Conservation (phyloP, 345 rosid genomes). For the Citrus cavaleriei region DNA sequence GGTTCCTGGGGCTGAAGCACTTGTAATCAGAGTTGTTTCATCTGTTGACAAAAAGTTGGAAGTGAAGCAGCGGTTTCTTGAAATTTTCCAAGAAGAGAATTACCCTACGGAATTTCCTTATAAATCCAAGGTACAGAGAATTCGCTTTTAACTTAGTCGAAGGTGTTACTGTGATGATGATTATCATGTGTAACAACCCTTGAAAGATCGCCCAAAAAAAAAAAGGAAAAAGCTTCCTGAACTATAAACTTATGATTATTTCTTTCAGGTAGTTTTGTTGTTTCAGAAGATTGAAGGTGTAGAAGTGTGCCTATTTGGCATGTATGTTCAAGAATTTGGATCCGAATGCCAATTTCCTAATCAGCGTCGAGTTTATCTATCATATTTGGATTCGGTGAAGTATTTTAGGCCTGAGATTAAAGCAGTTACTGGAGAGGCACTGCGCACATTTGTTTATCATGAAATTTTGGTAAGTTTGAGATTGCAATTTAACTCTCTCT, state of each 20-base stretch:
- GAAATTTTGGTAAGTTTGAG: constrained; percentile 74
- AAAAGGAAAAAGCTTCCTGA: neutral
- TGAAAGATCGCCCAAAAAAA: neutral
- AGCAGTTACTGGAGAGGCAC: constrained; percentile 92
- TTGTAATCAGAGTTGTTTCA: constrained; percentile 95
- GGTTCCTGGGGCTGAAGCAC: constrained; percentile 95
- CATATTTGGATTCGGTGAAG: constrained; percentile 97
- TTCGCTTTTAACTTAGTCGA: neutral
- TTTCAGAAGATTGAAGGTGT: constrained; percentile 99
- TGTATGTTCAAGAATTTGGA: constrained; percentile 99
- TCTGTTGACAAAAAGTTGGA: constrained; percentile 98
- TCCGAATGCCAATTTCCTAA: constrained; percentile 89
- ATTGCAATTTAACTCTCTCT: neutral
- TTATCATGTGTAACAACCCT: neutral
- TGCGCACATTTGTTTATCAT: constrained; percentile 95
- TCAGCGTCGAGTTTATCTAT: constrained; percentile 97
- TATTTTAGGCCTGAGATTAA: constrained; percentile 94
- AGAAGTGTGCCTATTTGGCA: constrained; percentile 96
- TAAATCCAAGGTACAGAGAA: constrained; percentile 76
- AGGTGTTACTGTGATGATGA: constrained; percentile 7
- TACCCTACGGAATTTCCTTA: constrained; percentile 89
- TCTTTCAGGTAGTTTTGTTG: constrained; percentile 78
- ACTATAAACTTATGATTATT: constrained; percentile 9
- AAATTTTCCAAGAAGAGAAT: constrained; percentile 84
- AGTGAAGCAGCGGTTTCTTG: constrained; percentile 94